Percentiles rank a stretch among this genome's conserved stretches.
These are phyloP conservation scores for Mortierella sp. DNA, from an alignment of 371 early-diverging fungal species.

Conservation along the genomic window DNA sequence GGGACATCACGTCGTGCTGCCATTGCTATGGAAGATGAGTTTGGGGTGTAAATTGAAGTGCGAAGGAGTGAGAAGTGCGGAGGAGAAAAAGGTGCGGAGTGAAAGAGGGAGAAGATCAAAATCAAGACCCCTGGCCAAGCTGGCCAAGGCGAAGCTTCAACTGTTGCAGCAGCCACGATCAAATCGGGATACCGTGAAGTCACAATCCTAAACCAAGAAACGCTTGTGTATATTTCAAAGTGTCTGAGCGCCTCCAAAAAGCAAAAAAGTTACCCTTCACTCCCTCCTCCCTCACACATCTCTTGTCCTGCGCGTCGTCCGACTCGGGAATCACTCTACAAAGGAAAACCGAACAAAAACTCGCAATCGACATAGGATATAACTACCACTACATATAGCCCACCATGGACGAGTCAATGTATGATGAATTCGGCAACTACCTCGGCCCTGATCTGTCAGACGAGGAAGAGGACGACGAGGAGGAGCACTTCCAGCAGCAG, in stretches of 20 bases:
- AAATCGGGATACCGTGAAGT: neutral
- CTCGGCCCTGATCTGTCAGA: constrained; percentile 94
- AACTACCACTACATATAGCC: neutral
- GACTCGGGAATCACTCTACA: constrained; percentile 12
- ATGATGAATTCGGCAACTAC: constrained; percentile 99
- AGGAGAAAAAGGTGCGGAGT: neutral
- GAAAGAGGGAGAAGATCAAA: neutral
- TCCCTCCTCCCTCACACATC: neutral
- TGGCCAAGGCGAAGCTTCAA: neutral
- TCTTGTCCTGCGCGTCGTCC: constrained; percentile 17
- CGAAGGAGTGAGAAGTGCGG: no score
- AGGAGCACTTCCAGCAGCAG: constrained; percentile 33
- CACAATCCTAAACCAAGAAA: neutral
- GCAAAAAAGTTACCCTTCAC: neutral
- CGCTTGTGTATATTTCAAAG: neutral
- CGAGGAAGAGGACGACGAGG: constrained; percentile 70
- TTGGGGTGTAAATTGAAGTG: neutral
- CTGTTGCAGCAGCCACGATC: constrained; percentile 5
- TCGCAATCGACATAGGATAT: neutral
- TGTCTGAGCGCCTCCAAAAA: constrained; percentile 13
- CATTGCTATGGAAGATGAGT: neutral
- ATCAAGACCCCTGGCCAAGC: neutral
- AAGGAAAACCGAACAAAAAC: constrained; percentile 4
- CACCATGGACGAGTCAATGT: constrained; percentile 86
- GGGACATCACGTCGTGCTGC: constrained; percentile 57